Evolutionary conservation across 2,329 filamentous ascomycete genomes (phyloP).

Genomic region (Blastomyces parvus): DNA sequence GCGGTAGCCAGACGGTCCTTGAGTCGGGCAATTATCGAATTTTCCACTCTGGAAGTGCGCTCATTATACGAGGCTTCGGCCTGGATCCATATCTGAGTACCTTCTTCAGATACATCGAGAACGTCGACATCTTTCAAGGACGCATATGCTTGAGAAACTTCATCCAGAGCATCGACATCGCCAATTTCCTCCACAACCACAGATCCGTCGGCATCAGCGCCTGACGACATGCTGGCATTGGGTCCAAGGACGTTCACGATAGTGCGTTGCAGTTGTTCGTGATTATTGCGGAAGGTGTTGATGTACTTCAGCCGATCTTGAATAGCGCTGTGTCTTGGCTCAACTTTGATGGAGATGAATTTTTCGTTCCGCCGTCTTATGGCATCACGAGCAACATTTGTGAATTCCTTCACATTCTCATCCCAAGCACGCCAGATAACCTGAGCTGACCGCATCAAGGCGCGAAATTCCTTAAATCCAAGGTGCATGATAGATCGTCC

Average conservation of each 20-base stretch:
- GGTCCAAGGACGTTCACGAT: constrained; percentile 94
- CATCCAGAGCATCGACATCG: constrained; percentile 92
- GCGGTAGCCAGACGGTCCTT: constrained; percentile 88
- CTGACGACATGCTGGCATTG: constrained; percentile 44
- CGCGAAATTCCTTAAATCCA: constrained; percentile 81
- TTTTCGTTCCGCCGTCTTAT: constrained; percentile 90
- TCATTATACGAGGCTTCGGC: constrained; percentile 97
- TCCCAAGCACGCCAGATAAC: constrained; percentile 90
- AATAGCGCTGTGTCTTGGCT: constrained; percentile 74
- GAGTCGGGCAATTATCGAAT: constrained; percentile 92
- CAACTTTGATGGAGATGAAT: constrained; percentile 97
- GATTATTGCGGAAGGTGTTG: constrained; percentile 86
- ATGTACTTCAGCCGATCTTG: constrained; percentile 91
- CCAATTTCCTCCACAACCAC: constrained; percentile 88
- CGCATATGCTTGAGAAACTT: constrained; percentile 90
- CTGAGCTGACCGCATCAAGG: constrained; percentile 72
- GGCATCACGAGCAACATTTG: constrained; percentile 90
- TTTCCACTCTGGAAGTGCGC: constrained; percentile 91
- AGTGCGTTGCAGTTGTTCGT: constrained; percentile 92
- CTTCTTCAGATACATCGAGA: constrained; percentile 80
- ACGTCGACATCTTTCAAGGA: constrained; percentile 91
- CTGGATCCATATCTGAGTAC: constrained; percentile 83
- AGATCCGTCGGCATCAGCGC: constrained; percentile 46
- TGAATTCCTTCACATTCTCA: constrained; percentile 93
- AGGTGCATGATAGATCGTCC: constrained; percentile 85